phyloP scores from a whole-genome alignment of 345 rosid species.

The Arabidopsis thaliana region DNA sequence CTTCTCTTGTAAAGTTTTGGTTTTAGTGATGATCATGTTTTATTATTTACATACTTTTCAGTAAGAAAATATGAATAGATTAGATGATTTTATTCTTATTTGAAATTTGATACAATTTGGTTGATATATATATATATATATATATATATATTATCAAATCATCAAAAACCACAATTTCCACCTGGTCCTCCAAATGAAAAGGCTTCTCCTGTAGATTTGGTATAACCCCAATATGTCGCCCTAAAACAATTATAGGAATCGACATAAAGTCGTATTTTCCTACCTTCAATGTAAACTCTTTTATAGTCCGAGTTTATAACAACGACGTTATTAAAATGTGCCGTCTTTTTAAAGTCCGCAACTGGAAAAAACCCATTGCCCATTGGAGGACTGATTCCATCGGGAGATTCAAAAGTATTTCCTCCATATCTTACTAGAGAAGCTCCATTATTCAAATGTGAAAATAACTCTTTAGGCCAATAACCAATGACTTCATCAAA shows the following conservation, averaged over 20 bases:
- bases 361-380: slow-evolving; percentile 30
- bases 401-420: not conserved
- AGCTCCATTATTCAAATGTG: slow-evolving; percentile 22
- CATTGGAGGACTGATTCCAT: slow-evolving; percentile 33
- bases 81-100: not conserved
- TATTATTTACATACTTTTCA: not conserved
- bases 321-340: not conserved
- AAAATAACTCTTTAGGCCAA: slow-evolving; percentile 28
- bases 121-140: too few relatives aligned
- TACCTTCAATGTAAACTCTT: not conserved
- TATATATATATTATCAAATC: not conserved
- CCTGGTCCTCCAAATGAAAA: slow-evolving; percentile 38
- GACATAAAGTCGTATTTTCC: not conserved
- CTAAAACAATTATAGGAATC: not conserved
- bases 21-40: too few relatives aligned
- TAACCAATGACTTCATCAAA: slow-evolving; percentile 21
- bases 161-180: slow-evolving; percentile 6
- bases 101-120: not conserved
- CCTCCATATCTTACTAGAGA: slow-evolving; percentile 35
- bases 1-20: too few relatives aligned
- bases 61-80: not conserved
- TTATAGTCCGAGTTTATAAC: not conserved
- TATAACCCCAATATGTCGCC: not conserved
- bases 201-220: not conserved
- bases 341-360: not conserved